Evolutionary conservation across 495 filamentous ascomycete species (phyloP), one percentile per base, ranked within the genome.

Genomic region (Massariosphaeria phaeospora): DNA sequence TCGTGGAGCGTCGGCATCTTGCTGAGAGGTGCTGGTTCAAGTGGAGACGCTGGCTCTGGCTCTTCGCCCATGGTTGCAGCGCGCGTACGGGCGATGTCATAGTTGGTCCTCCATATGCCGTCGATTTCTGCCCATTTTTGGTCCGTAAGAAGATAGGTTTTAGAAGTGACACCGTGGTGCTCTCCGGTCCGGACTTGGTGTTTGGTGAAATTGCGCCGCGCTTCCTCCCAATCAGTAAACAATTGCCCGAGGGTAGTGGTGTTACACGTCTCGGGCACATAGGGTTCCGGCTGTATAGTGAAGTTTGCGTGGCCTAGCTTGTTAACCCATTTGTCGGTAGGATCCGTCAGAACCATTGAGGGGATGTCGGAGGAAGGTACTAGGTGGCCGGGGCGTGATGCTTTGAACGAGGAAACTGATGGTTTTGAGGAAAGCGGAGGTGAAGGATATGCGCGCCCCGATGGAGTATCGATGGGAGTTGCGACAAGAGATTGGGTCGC

Each of bases 271-370:
- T 84, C 76, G 0, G 88, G 86, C 10, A 76, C 60, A 61, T 96
- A 95, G 0, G 90, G 90, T 63, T 82, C 83, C 1, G 90, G 90
- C 13, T 82, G 73, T 56, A 96, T 93, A 62, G 79, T 90, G 70
- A 91, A 96, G 66, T 96, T 95, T 38, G 90, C 89, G 65, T 96
- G 90, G 12, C 90, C 90, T 2, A 96, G 80, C 51, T 81, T 82
- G 61, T 81, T 78, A 5, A 88, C 82, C 90, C 90, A 95, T 51
- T 81, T 76, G 67, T 96, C 90, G 20, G 80, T 75, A 9, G 79
- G 77, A 43, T 86, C 80, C 5, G 79, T 75, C 0, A 87, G 71
- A 15, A 78, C 67, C 55, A 85, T 79, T 2, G 79, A 75, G 3
- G 77, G 76, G 10, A 89, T 80, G 7, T 81, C 79, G 1, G 76